A percentile compares a stretch with the other conserved stretches of the same genome.
Conservation (phyloP, 2,329 filamentous ascomycete species). For the Chrysosporium keratinophilum region DNA sequence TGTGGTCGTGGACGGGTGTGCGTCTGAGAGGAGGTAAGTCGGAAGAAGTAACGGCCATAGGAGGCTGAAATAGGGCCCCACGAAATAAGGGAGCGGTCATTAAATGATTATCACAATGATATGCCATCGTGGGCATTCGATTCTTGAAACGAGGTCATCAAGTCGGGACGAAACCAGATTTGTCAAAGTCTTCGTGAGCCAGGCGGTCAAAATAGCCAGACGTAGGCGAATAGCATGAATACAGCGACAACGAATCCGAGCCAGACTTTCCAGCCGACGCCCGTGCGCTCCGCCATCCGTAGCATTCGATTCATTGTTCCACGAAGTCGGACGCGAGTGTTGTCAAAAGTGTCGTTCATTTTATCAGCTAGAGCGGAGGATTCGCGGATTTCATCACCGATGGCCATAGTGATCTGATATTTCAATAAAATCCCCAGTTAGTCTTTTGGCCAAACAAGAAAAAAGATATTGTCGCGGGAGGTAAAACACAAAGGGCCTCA, state of each 20-base stretch:
- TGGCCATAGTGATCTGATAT: constrained; percentile 70
- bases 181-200: neutral
- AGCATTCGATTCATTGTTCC: constrained; percentile 98
- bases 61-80: neutral
- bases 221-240: constrained; percentile 74
- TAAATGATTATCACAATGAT: neutral
- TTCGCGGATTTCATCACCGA: constrained; percentile 90
- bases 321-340: constrained; percentile 64
- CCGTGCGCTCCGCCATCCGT: constrained; percentile 84
- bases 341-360: constrained; percentile 93
- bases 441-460: neutral
- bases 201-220: constrained; percentile 65
- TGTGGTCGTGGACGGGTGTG: neutral
- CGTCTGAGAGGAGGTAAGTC: neutral
- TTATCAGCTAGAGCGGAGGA: constrained; percentile 79
- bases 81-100: neutral
- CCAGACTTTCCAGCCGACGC: constrained; percentile 95
- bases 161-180: neutral
- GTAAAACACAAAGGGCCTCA: neutral
- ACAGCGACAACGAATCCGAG: constrained; percentile 77
- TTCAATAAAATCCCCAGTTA: neutral
- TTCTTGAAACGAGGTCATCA: neutral
- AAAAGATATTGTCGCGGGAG: constrained; percentile 4
- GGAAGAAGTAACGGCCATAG: neutral
- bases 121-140: neutral